Evolutionary conservation across 139 green algal species (phyloP).

Genomic region (Volvox africanus): DNA sequence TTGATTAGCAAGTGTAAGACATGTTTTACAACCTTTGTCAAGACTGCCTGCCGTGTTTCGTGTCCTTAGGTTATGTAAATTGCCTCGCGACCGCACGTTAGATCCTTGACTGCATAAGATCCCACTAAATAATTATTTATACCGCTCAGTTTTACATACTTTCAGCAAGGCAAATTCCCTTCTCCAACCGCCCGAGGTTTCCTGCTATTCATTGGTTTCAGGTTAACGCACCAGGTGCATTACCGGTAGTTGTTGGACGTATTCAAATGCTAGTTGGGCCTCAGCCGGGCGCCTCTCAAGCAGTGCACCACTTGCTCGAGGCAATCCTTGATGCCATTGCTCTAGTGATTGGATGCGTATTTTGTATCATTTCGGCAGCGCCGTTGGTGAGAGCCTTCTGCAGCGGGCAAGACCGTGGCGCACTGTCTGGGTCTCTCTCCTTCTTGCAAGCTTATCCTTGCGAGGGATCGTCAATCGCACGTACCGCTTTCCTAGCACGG

Average conservation of each 20-base stretch:
- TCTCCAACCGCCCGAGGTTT: too few species aligned
- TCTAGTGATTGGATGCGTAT: background rate
- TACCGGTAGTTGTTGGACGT: background rate
- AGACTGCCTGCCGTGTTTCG: too few species aligned
- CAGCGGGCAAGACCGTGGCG: background rate
- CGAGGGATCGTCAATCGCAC: background rate
- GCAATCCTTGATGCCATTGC: background rate
- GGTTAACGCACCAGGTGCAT: too few species aligned
- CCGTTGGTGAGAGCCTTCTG: background rate
- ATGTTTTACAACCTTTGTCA: too few species aligned
- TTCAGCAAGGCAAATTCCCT: too few species aligned
- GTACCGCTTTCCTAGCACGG: background rate
- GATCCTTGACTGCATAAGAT: background rate
- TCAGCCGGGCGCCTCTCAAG: background rate
- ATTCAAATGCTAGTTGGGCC: background rate
- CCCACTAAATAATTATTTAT: background rate
- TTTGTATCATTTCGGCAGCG: background rate
- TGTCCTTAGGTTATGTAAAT: too few species aligned
- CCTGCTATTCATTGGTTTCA: too few species aligned
- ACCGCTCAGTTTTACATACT: background rate
- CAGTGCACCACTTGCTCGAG: background rate
- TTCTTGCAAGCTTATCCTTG: background rate
- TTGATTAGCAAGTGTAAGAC: too few species aligned
- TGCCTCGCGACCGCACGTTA: too few species aligned
- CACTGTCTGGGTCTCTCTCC: background rate